phyloP scores from a whole-genome alignment of 2,329 filamentous ascomycete genomes.

The Fusarium sp. region DNA sequence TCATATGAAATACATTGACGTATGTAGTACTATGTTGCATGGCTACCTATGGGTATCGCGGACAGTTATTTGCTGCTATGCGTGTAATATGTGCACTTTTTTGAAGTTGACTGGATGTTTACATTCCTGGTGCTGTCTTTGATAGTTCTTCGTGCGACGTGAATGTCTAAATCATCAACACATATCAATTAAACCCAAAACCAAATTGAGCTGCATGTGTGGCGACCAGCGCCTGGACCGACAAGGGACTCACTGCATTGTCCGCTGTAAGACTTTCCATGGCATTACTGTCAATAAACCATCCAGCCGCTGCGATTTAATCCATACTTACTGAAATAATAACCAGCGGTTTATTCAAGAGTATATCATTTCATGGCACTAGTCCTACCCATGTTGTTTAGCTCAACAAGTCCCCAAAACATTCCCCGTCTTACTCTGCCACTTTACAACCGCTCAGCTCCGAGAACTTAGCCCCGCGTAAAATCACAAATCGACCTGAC shows the following conservation, averaged over 20 bases:
- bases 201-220: background rate
- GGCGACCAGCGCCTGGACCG: too few relatives aligned
- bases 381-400: background rate
- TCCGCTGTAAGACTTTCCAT: background rate
- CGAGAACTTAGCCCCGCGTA: background rate
- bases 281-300: background rate
- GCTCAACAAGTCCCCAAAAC: background rate
- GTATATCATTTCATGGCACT: background rate
- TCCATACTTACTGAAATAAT: background rate
- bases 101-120: background rate
- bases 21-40: too few relatives aligned
- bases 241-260: background rate
- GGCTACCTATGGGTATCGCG: too few relatives aligned
- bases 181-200: too few relatives aligned
- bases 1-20: background rate
- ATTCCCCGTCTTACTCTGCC: background rate
- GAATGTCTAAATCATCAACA: background rate
- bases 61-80: too few relatives aligned
- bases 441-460: background rate
- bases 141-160: too few relatives aligned
- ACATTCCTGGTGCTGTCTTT: background rate
- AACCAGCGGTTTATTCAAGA: background rate
- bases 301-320: background rate
- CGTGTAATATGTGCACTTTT: background rate
- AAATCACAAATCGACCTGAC: conserved; percentile 15